Evolutionary conservation across 2,329 filamentous ascomycete species (phyloP), one percentile per base, ranked within the genome.

Genomic region (Zalaria obscura): DNA sequence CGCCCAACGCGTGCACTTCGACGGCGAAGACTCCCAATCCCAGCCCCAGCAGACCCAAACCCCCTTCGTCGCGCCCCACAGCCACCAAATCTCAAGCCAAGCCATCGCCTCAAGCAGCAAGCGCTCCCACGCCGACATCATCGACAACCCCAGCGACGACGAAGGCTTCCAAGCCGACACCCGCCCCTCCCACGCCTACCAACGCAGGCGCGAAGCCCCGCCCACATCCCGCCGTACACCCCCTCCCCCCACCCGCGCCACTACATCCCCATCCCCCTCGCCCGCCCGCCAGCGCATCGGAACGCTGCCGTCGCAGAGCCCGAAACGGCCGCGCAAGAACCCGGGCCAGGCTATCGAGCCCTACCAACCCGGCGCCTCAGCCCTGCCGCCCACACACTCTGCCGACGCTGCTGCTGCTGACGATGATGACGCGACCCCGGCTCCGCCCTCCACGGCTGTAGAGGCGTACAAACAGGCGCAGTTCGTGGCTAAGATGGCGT

Each of bases 131-230:
- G 49, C 44, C 42, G 54, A 54, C 6, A 60, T 55, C 7, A 49
- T 60, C 2, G 55, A 58, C 4, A 51, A 54, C 2, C 52, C 55
- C 1, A 56, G 56, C 5, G 56, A 61, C 37, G 65, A 68, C 5
- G 63, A 65, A 36, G 67, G 58, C 2, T 72, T 71, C 43, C 61
- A 68, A 33, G 53, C 53, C 3, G 57, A 62, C 39, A 51, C 51
- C 5, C 63, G 64, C 8, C 51, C 53, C 5, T 47, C 52, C 3
- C 35, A 49, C 25, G 44, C 41, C 28, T 51, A 58, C 36, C 39
- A 28, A 5, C 40, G 46, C 29, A 35, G 40, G 6, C 39, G 33
- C n/a, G 32, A 27, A 18, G 42, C 28, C 25, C 11, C 40, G 7
- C 28, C 38, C 3, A n/a, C 33, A 27, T 18, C 9, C 10, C 33